A percentile compares a stretch with the other conserved stretches of the same genome.
These are phyloP conservation scores for Aspergillus terreus DNA, from an alignment of 2,329 filamentous ascomycete species.

Conservation along the genomic window DNA sequence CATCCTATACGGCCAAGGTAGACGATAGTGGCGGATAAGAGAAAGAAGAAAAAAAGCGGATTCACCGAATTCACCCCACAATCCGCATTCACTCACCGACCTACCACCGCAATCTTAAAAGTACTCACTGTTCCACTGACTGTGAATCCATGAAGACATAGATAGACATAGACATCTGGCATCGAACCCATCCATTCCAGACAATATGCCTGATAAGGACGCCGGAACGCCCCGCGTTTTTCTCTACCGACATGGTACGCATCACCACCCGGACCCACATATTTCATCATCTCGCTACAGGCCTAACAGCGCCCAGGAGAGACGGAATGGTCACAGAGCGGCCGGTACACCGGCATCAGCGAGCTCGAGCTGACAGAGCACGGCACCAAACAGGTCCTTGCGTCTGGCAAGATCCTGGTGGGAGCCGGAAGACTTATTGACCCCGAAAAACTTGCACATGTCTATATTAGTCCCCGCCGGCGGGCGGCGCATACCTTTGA, in stretches of 20 bases:
- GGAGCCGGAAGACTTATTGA: constrained; percentile 52
- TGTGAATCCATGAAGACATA: neutral
- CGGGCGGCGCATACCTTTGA: constrained; percentile 50
- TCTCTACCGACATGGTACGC: constrained; percentile 36
- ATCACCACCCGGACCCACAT: neutral
- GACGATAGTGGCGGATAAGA: neutral
- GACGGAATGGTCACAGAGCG: constrained; percentile 48
- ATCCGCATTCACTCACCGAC: neutral
- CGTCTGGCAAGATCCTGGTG: constrained; percentile 45
- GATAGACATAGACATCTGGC: neutral
- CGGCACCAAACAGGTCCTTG: constrained; percentile 44
- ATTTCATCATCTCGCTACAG: neutral
- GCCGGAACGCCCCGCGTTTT: constrained; percentile 33
- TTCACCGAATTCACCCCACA: neutral
- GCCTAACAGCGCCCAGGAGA: constrained; percentile 17
- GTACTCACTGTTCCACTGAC: too few species aligned
- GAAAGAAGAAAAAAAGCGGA: neutral
- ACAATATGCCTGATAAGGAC: constrained; percentile 35
- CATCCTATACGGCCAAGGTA: too few species aligned
- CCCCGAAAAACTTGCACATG: constrained; percentile 43
- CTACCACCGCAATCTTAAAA: neutral
- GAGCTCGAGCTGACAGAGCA: constrained; percentile 42
- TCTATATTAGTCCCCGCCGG: constrained; percentile 50
- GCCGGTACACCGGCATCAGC: constrained; percentile 45
- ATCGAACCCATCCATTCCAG: neutral